Conservation (phyloP, 2,329 filamentous ascomycete genomes). For the Scedosporium apiospermum region DNA sequence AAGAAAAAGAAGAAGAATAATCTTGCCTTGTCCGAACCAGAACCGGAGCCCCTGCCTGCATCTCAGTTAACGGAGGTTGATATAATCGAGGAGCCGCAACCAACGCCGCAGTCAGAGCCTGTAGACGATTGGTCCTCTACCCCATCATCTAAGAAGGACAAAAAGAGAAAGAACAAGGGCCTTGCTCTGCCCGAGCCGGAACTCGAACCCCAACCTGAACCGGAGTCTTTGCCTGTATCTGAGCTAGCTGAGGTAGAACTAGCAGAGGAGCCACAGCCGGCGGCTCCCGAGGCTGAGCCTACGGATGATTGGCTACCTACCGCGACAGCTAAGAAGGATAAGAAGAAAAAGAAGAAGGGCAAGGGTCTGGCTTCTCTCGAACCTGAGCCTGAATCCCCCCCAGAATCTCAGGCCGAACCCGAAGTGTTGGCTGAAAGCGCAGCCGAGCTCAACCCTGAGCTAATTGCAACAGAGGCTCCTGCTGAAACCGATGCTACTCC, state of each 20-base stretch:
- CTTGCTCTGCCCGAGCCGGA: neutral
- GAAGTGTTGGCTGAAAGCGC: neutral
- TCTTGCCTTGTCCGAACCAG: neutral
- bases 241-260: neutral
- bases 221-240: neutral
- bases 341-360: conserved; percentile 1
- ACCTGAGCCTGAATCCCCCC: neutral
- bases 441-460: neutral
- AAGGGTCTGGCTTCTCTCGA: neutral
- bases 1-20: conserved; percentile 8
- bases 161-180: no score
- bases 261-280: neutral
- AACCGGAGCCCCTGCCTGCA: neutral
- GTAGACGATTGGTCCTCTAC: neutral
- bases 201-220: neutral
- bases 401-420: neutral
- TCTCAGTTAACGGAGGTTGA: neutral
- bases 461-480: neutral
- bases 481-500: neutral
- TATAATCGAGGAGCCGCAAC: neutral
- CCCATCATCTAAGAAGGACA: conserved; percentile 2
- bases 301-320: neutral
- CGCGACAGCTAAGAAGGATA: neutral
- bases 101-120: neutral
- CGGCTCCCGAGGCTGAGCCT: neutral